These are phyloP conservation scores for Cystobasidiopsis lactophilus DNA, from an alignment of 768 basidiomycete genomes.

Conservation along the genomic window DNA sequence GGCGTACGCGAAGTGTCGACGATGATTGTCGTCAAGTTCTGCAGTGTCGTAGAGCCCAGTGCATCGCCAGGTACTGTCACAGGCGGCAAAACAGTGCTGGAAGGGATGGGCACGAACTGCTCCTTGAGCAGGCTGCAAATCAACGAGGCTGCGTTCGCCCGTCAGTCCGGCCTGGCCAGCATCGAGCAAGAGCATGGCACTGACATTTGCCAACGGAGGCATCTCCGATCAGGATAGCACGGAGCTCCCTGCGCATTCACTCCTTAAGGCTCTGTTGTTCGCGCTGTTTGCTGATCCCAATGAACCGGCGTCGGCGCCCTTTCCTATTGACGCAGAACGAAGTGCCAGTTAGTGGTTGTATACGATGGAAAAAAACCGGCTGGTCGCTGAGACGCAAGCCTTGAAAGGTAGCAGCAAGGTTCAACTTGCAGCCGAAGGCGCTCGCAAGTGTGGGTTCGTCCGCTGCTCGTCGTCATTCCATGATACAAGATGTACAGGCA, in stretches of 20 bases:
- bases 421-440: too few species aligned
- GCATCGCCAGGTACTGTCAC: constrained; percentile 96
- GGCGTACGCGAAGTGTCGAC: constrained; percentile 81
- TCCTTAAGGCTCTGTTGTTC: too few species aligned
- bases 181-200: background rate
- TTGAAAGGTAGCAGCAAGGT: too few species aligned
- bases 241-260: constrained; percentile 43
- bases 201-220: constrained; percentile 81
- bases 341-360: too few species aligned
- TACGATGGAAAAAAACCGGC: too few species aligned
- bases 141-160: constrained; percentile 38
- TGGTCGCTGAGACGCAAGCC: too few species aligned
- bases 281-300: too few species aligned
- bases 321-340: too few species aligned
- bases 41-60: constrained; percentile 45
- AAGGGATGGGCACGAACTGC: constrained; percentile 9
- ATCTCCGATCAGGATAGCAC: constrained; percentile 82
- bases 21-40: constrained; percentile 85
- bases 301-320: too few species aligned
- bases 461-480: too few species aligned
- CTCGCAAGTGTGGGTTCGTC: too few species aligned
- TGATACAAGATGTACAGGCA: too few species aligned
- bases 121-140: constrained; percentile 81
- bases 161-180: background rate
- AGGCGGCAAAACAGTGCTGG: constrained; percentile 61